phyloP scores from a whole-genome alignment of 768 basidiomycete genomes.

The Exidia glandulosa region DNA sequence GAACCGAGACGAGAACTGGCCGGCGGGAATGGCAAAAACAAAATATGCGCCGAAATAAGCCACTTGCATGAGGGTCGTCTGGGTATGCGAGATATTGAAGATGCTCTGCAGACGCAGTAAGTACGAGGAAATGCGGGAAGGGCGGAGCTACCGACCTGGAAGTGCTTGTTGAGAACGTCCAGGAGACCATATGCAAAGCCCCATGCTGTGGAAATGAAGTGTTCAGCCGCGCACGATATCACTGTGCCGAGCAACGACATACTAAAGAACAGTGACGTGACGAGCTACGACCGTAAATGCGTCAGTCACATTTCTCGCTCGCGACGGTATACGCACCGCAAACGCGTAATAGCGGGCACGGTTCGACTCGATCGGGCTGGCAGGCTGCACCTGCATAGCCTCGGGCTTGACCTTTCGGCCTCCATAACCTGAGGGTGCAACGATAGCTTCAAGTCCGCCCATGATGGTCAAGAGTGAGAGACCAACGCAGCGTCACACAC shows the following conservation, averaged over 20 bases:
- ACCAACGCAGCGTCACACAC: no score
- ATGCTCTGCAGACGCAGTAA: conserved; percentile 1
- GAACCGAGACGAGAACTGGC: conserved; percentile 10
- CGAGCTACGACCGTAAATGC: neutral
- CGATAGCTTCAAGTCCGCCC: no score
- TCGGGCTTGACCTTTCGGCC: no score
- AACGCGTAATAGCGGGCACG: neutral
- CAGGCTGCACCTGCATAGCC: neutral
- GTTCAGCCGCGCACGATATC: neutral
- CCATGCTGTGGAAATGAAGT: neutral
- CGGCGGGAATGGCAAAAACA: neutral
- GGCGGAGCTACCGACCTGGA: conserved; percentile 13
- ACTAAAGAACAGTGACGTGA: neutral
- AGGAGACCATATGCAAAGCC: conserved; percentile 9
- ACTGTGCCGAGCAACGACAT: neutral
- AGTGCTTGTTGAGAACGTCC: conserved; percentile 29
- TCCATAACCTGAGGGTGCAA: no score
- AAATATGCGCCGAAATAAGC: conserved; percentile 13
- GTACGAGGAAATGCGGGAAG: neutral
- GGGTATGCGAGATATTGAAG: conserved; percentile 23
- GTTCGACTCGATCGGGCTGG: neutral
- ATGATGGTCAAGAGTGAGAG: no score
- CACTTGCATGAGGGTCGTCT: conserved; percentile 28
- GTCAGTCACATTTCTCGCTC: neutral
- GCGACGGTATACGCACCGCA: neutral